Conservation (phyloP, 31 red algal genomes). For the Porphyra umbilicalis region DNA sequence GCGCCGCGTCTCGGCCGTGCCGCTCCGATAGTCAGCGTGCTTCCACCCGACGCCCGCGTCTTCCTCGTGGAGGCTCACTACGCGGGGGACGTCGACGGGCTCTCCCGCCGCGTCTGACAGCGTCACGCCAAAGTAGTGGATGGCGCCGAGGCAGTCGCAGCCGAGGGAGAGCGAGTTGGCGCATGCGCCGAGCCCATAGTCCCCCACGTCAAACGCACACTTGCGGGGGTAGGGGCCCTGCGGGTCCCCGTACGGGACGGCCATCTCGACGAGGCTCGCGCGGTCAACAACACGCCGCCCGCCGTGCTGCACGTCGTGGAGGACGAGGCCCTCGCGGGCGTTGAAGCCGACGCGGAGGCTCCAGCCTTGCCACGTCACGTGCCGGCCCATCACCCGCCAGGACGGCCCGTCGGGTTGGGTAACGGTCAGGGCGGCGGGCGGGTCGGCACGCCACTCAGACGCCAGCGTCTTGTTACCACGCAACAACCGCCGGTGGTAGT, state of each 20-base stretch:
- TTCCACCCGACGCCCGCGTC: slow-evolving; percentile 70
- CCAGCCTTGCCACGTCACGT: slow-evolving; percentile 71
- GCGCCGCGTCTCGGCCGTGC: slow-evolving; percentile 44
- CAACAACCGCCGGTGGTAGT: slow-evolving; percentile 36
- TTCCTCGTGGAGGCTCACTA: slow-evolving; percentile 77
- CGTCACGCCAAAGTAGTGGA: slow-evolving; percentile 66
- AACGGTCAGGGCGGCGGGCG: slow-evolving; percentile 24
- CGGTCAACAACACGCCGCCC: slow-evolving; percentile 42
- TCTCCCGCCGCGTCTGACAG: slow-evolving; percentile 50
- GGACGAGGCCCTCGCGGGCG: slow-evolving; percentile 57
- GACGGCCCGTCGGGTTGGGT: slow-evolving; percentile 61
- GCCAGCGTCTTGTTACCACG: slow-evolving; percentile 17
- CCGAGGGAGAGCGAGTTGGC: slow-evolving; percentile 58
- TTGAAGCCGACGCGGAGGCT: slow-evolving; percentile 63
- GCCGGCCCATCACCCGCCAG: slow-evolving; percentile 23
- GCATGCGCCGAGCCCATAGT: slow-evolving; percentile 71
- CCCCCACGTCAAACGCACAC: slow-evolving; percentile 73
- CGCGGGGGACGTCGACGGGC: slow-evolving; percentile 29
- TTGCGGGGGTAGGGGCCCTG: slow-evolving; percentile 54
- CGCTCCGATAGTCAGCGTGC: slow-evolving; percentile 70
- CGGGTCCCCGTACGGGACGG: slow-evolving; percentile 70
- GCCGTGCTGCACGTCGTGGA: slow-evolving; percentile 45
- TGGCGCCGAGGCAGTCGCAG: slow-evolving; percentile 68
- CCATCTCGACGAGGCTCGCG: slow-evolving; percentile 66
- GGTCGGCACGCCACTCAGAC: not conserved